These are phyloP conservation scores for Oryza nivara DNA, from an alignment of 176 grass and related monocot species.

Conservation along the genomic window DNA sequence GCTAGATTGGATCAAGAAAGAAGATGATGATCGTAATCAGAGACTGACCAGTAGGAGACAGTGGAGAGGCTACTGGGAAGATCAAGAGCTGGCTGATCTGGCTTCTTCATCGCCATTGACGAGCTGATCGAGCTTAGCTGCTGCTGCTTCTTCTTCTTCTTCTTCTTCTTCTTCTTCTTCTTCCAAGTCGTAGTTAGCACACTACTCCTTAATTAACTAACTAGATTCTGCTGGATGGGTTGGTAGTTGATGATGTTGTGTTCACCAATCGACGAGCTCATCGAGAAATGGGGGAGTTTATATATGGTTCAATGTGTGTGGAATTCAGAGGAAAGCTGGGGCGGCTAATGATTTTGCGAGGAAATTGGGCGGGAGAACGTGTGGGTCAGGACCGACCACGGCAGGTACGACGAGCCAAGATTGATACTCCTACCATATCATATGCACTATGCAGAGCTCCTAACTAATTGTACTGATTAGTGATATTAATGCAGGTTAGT, in stretches of 20 bases:
- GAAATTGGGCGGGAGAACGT: neutral
- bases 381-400: neutral
- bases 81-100: neutral
- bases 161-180: too few relatives aligned
- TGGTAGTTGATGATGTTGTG: neutral
- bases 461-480: neutral
- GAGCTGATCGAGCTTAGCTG: neutral
- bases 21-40: neutral
- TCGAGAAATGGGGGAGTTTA: neutral
- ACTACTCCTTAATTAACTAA: too few relatives aligned
- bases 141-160: too few relatives aligned
- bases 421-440: neutral
- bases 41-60: slow-evolving; percentile 52
- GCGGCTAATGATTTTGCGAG: too few relatives aligned
- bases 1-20: too few relatives aligned
- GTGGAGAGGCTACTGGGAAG: slow-evolving; percentile 35
- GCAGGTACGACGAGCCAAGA: neutral
- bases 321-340: neutral
- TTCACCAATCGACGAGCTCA: neutral
- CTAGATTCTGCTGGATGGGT: neutral
- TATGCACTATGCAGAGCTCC: neutral
- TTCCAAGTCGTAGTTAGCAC: too few relatives aligned
- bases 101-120: neutral
- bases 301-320: neutral
- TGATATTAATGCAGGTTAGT: neutral